Evolutionary conservation across 306 rosid species (phyloP).

Genomic region (Glycine latifolia): DNA sequence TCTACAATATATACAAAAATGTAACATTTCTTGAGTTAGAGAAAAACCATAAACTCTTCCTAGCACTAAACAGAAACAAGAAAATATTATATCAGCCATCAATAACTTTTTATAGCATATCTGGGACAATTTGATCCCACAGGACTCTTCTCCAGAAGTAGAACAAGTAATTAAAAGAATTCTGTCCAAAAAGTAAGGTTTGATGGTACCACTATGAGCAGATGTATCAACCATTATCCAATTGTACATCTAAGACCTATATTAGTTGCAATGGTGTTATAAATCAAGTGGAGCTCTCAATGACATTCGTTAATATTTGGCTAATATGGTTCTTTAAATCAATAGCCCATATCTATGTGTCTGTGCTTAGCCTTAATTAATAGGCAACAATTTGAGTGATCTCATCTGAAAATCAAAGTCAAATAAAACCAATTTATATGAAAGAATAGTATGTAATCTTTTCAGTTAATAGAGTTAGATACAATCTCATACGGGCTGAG

Average conservation of each 20-base stretch:
- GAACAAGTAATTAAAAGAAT: conserved; percentile 16
- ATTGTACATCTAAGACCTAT: conserved; percentile 20
- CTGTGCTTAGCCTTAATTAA: not conserved
- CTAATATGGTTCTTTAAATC: not conserved
- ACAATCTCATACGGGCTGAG: not conserved
- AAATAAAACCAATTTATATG: not conserved
- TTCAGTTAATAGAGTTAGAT: not conserved
- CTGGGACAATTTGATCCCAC: conserved; percentile 34
- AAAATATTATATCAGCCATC: conserved; percentile 22
- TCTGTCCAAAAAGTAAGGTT: not conserved
- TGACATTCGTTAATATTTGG: not conserved
- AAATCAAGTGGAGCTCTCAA: conserved; percentile 18
- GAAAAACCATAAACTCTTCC: conserved; percentile 19
- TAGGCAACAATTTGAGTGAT: not conserved
- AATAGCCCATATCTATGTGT: not conserved
- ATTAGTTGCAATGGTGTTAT: conserved; percentile 29
- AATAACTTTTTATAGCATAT: conserved; percentile 10
- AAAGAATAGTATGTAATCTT: not conserved
- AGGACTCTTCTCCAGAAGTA: not conserved
- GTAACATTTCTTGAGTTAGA: conserved; percentile 21
- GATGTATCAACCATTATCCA: conserved; percentile 23
- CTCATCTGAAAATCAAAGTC: conserved; percentile 4
- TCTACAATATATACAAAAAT: conserved; percentile 54
- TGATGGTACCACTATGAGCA: not conserved
- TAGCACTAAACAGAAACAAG: conserved; percentile 29